Conservation (phyloP, 805 yeast species). For the Zygoascus biomembranicola region DNA sequence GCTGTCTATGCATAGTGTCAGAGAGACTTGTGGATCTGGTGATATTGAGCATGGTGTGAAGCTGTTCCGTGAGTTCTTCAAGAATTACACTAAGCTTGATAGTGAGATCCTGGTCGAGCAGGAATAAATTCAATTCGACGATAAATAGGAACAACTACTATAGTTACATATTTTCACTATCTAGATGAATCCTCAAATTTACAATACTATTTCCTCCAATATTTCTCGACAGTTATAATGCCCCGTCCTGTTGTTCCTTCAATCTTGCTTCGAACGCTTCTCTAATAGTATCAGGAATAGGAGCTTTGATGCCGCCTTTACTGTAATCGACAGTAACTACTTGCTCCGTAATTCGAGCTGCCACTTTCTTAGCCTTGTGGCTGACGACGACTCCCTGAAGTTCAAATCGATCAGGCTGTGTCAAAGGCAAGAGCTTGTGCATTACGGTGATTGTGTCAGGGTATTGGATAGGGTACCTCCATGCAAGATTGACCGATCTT, state of each 20-base stretch:
- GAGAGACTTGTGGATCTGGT: constrained; percentile 80
- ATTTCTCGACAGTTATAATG: too few relatives aligned
- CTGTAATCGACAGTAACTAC: constrained; percentile 27
- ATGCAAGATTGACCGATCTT: constrained; percentile 24
- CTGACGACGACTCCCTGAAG: constrained; percentile 25
- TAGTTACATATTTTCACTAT: neutral
- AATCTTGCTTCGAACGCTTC: constrained; percentile 14
- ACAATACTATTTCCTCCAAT: too few relatives aligned
- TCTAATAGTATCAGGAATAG: constrained; percentile 21
- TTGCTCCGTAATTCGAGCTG: constrained; percentile 25
- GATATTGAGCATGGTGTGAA: constrained; percentile 59
- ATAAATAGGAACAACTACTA: neutral
- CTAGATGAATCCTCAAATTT: neutral
- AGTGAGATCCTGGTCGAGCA: constrained; percentile 15
- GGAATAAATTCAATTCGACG: neutral
- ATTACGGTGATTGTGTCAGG: constrained; percentile 27
- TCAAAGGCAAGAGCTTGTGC: constrained; percentile 20
- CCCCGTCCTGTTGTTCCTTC: constrained; percentile 3
- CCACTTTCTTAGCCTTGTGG: constrained; percentile 25
- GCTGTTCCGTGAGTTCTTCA: constrained; percentile 58
- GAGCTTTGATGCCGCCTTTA: constrained; percentile 22
- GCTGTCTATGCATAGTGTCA: constrained; percentile 84
- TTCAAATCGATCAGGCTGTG: constrained; percentile 22
- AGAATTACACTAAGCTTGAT: constrained; percentile 19
- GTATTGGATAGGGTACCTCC: constrained; percentile 25